phyloP scores from a whole-genome alignment of 768 basidiomycete genomes.

The Exidia glandulosa region DNA sequence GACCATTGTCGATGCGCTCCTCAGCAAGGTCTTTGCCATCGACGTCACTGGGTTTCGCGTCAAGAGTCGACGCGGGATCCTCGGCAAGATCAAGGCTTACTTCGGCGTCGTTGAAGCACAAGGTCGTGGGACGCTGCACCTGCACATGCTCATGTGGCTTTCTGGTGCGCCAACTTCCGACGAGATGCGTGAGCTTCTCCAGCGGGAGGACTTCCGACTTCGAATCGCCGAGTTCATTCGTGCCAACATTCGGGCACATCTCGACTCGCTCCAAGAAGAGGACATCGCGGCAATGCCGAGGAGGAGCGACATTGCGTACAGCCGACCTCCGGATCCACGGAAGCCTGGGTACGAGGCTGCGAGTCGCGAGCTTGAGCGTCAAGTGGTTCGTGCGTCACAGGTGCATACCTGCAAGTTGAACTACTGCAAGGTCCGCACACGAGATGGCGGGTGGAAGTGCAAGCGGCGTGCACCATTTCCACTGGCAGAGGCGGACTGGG shows the following conservation, averaged over 20 bases:
- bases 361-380: slow-evolving; percentile 8
- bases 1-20: slow-evolving; percentile 20
- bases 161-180: slow-evolving; percentile 19
- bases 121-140: slow-evolving; percentile 30
- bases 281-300: slow-evolving; percentile 15
- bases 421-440: slow-evolving; percentile 12
- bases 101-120: slow-evolving; percentile 31
- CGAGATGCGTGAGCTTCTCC: slow-evolving; percentile 17
- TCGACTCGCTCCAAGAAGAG: slow-evolving; percentile 5
- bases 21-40: slow-evolving; percentile 25
- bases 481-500: slow-evolving; percentile 1
- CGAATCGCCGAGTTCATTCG: slow-evolving; percentile 19
- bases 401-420: slow-evolving; percentile 19
- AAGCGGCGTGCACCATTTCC: slow-evolving; percentile 20
- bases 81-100: slow-evolving; percentile 23
- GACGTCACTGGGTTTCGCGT: slow-evolving; percentile 9
- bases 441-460: slow-evolving; percentile 15
- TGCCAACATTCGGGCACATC: slow-evolving; percentile 20
- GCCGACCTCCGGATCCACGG: slow-evolving; percentile 24
- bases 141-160: slow-evolving; percentile 31
- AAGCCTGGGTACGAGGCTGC: slow-evolving; percentile 10
- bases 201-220: slow-evolving; percentile 13
- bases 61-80: slow-evolving; percentile 17
- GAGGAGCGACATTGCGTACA: slow-evolving; percentile 19
- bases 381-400: slow-evolving; percentile 19